Base-by-base conservation (phyloP, 2,329 filamentous ascomycete species). In the Plectosphaerella cucumerina region DNA sequence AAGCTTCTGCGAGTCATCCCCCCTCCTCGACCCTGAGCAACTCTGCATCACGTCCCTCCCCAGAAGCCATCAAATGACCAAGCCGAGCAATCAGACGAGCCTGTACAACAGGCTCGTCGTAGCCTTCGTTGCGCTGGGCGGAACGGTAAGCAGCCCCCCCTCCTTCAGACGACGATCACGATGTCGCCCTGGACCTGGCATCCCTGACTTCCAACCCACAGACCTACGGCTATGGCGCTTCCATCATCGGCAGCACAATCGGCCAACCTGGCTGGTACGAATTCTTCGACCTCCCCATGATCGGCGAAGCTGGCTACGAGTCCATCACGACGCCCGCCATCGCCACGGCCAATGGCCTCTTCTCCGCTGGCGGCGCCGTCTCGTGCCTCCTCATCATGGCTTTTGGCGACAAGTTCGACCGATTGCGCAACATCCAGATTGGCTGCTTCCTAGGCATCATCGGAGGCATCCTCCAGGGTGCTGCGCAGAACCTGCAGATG, bases 231-330 rank as follows among this genome's bases (percentile, higher is more conserved):
- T 78, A 78, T 55, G 72, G 69, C 48, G 67, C 75, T 9, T 76
- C 75, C 2, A 70, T 78, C 35, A 78, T 79, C 35, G 66, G 70
- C 37, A 75, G 72, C 50, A 79, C 75, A 15, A 77, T 79, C 48
- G 76, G 76, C 9, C 75, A 79, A 50, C 73, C 75, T 4, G 75
- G 75, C 54, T 79, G 74, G 73, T 79, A 76, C 56, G 53, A 59
- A 17, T 78, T 71, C 60, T 78, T 80, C 57, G 56, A 73, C 42
- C 67, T 79, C 10, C 75, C 75, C 1, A 53, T 53, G 11, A 60
- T 69, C 31, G 72, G 70, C 12, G 65, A 75, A 50, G 62, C 64
- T 0, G 75, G 74, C 47, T 77, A 78, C 53, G 67, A 60, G n/a
- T 65, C 65, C 4, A 71, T 62, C 23, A 78, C 74, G 1, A 75